Evolutionary conservation across 2,329 filamentous ascomycete genomes (phyloP), one percentile per base, ranked within the genome.

Genomic region (Claviceps maximensis): DNA sequence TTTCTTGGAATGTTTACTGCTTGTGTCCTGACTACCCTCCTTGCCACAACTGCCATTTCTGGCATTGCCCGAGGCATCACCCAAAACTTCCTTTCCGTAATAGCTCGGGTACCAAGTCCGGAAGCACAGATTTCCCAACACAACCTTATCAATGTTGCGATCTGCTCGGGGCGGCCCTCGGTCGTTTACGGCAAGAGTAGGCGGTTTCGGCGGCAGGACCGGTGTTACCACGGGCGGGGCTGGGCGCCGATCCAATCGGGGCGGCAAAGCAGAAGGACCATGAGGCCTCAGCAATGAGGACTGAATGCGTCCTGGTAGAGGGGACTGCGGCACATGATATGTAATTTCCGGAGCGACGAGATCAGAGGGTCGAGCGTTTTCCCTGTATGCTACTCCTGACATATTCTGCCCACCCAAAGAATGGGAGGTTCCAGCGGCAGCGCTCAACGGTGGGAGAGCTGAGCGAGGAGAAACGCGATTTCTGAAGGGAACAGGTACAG

Each of bases 91-190:
- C 73, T 79, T 95, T 70, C 74, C 75, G 67, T 96, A 95, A 67
- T 90, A 93, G 17, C 88, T 94, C 8, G 89, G 88, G 67, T 93
- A 96, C 89, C 90, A 95, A 2, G 90, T 86, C 61, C 84, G 83
- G 71, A 96, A 94, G 61, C 83, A 82, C 33, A 93, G 75, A 61
- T 89, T 82, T 4, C 90, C 91, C 56, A 96, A 75, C 52, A 95
- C 84, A 50, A 96, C 87, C 65, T 88, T 87, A 63, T 89, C 82
- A 58, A 96, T 85, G 66, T 94, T 95, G 54, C 86, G 86, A 60
- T 86, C 83, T 10, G 75, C 64, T 38, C 69, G 67, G 1, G 67
- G 70, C 6, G 70, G 68, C 1, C 67, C 61, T 29, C 66, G 68
- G 38, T 66, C 60, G 15, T 59, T 58, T 10, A 59, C 60, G 2